These are phyloP conservation scores for Pseudofabraea citricarpa DNA, from an alignment of 2,329 filamentous ascomycete species.

Conservation along the genomic window DNA sequence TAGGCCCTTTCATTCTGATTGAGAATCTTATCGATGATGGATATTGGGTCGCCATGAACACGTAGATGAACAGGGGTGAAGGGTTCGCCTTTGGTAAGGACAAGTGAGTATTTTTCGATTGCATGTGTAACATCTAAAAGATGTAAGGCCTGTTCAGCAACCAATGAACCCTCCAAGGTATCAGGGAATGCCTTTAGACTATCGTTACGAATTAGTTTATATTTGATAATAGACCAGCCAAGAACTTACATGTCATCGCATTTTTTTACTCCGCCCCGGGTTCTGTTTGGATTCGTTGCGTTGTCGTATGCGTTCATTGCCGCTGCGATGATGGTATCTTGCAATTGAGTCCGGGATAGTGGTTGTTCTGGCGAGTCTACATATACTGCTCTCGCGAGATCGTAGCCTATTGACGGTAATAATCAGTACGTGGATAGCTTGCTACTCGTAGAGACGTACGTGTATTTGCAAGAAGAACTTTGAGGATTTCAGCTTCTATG, in stretches of 20 bases:
- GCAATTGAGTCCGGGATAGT: slow-evolving; percentile 45
- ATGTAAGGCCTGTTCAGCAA: slow-evolving; percentile 53
- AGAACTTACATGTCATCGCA: slow-evolving; percentile 69
- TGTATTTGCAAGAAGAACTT: slow-evolving; percentile 56
- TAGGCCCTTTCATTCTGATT: slow-evolving; percentile 73
- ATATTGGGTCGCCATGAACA: slow-evolving; percentile 71
- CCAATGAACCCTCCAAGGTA: slow-evolving; percentile 47
- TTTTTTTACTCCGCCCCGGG: slow-evolving; percentile 70
- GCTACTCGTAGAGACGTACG: slow-evolving; percentile 48
- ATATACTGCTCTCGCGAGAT: slow-evolving; percentile 58
- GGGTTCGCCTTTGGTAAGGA: slow-evolving; percentile 73
- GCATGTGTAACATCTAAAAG: slow-evolving; percentile 70
- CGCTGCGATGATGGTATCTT: slow-evolving; percentile 55
- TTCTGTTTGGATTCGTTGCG: slow-evolving; percentile 75
- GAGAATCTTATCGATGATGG: slow-evolving; percentile 66
- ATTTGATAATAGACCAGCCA: neutral
- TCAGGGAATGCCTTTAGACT: slow-evolving; percentile 61
- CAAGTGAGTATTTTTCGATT: slow-evolving; percentile 71
- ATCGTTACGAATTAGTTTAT: neutral
- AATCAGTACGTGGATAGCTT: no score
- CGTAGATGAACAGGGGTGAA: slow-evolving; percentile 75
- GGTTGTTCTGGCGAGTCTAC: slow-evolving; percentile 45
- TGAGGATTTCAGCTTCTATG: slow-evolving; percentile 68
- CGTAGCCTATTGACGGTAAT: slow-evolving; percentile 59
- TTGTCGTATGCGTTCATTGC: slow-evolving; percentile 74